Evolutionary conservation across 148 eudicot species (phyloP).

Genomic region (Nepenthes gracilis): DNA sequence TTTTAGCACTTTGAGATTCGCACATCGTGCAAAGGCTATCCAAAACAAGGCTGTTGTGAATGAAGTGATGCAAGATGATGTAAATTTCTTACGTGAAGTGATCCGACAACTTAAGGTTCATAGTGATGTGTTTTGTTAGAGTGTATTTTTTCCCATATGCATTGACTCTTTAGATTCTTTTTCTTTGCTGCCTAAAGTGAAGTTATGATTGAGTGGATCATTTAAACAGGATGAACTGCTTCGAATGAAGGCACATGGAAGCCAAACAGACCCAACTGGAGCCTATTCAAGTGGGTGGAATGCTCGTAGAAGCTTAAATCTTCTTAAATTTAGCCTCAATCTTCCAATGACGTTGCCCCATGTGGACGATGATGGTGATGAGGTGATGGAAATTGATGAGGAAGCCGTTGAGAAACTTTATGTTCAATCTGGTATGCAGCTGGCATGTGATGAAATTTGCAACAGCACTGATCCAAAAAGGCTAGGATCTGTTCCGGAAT

Average conservation of each 20-base stretch:
- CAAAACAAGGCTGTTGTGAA: conserved; percentile 91
- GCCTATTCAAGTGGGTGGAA: conserved; percentile 76
- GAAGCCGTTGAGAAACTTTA: conserved; percentile 37
- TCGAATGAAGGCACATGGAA: conserved; percentile 65
- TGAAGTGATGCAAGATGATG: conserved; percentile 91
- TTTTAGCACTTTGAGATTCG: conserved; percentile 87
- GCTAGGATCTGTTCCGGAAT: conserved; percentile 7
- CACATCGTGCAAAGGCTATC: conserved; percentile 96
- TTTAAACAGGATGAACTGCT: conserved; percentile 61
- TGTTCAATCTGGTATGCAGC: conserved; percentile 18
- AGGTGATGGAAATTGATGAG: conserved; percentile 86
- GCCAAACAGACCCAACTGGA: conserved; percentile 44
- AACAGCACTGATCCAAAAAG: conserved; percentile 8
- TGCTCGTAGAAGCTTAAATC: conserved; percentile 87
- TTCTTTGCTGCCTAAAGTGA: neutral
- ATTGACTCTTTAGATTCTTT: neutral
- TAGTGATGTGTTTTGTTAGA: neutral
- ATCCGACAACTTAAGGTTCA: conserved; percentile 76
- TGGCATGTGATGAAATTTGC: conserved; percentile 15
- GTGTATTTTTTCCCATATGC: neutral
- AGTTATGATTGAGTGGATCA: neutral
- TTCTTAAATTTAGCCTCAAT: conserved; percentile 73
- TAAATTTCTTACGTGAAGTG: conserved; percentile 71
- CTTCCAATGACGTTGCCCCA: conserved; percentile 51
- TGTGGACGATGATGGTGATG: conserved; percentile 79